A percentile compares a stretch with the other conserved stretches of the same genome.
phyloP scores from a whole-genome alignment of 768 basidiomycete species.

The Lactarius quietus region DNA sequence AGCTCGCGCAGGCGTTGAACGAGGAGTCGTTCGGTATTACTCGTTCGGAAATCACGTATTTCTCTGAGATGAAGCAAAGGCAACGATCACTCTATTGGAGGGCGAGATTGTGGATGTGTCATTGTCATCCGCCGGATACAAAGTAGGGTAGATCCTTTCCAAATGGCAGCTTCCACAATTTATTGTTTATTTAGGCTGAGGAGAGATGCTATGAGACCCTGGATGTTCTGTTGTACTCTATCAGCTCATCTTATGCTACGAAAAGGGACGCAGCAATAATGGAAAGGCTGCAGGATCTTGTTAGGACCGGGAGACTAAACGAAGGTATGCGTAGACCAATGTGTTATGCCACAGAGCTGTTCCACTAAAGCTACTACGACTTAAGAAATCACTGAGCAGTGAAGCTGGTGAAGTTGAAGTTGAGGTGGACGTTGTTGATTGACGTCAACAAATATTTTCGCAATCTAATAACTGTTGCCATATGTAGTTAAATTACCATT shows the following conservation, averaged over 20 bases:
- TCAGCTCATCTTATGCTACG: constrained; percentile 16
- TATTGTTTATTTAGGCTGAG: constrained; percentile 6
- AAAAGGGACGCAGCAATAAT: constrained; percentile 10
- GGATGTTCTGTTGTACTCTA: constrained; percentile 21
- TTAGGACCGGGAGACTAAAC: not conserved
- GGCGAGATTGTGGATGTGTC: constrained; percentile 15
- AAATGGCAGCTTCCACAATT: not conserved
- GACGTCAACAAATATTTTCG: not conserved
- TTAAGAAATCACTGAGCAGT: not conserved
- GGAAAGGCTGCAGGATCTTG: constrained; percentile 12
- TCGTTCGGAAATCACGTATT: constrained; percentile 1
- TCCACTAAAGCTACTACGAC: not conserved
- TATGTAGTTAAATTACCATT: not conserved
- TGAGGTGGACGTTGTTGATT: not conserved
- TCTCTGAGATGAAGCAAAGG: constrained; percentile 16
- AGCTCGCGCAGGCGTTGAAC: constrained; percentile 18
- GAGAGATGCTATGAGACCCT: constrained; percentile 21
- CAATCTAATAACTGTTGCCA: not conserved
- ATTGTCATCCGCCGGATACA: constrained; percentile 20
- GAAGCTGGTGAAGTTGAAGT: not conserved
- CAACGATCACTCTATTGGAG: constrained; percentile 18
- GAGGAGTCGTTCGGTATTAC: constrained; percentile 23
- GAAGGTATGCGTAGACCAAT: not conserved
- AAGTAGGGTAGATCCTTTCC: constrained; percentile 8
- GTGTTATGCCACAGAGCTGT: not conserved